A percentile compares a stretch with the other conserved stretches of the same genome.
Evolutionary conservation across 208 protist genomes (phyloP).

Genomic region (Herpetomonas tarakana): DNA sequence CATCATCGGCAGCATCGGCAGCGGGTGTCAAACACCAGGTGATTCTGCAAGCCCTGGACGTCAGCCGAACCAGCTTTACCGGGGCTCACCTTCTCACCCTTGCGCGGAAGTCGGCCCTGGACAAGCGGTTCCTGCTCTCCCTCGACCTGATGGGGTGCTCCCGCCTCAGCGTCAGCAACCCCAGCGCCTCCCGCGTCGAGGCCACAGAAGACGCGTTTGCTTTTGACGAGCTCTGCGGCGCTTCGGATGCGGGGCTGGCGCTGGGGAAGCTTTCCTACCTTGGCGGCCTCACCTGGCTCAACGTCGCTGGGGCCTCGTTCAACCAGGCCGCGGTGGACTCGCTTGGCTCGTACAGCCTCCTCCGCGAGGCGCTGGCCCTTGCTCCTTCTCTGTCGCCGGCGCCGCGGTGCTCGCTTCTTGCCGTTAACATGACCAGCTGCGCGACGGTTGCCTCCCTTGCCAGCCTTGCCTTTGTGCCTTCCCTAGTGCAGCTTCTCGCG

Average conservation of each 20-base stretch:
- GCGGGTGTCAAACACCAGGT: no score
- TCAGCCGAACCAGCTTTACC: slow-evolving; percentile 42
- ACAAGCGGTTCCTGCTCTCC: slow-evolving; percentile 10
- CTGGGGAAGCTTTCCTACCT: slow-evolving; percentile 23
- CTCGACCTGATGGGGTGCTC: slow-evolving; percentile 46
- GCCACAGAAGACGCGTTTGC: slow-evolving; percentile 5
- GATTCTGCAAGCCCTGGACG: slow-evolving; percentile 35
- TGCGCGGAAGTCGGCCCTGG: background rate
- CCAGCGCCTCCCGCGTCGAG: background rate
- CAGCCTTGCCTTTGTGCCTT: slow-evolving; percentile 27
- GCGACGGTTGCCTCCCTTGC: slow-evolving; percentile 27
- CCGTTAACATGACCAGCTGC: slow-evolving; percentile 49
- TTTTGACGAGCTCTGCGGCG: no score
- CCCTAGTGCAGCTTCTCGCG: slow-evolving; percentile 45
- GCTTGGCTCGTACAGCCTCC: slow-evolving; percentile 32
- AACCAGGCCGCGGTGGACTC: slow-evolving; percentile 31
- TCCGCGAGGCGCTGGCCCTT: slow-evolving; percentile 19
- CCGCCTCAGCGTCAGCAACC: slow-evolving; percentile 15
- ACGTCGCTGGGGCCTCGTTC: slow-evolving; percentile 32
- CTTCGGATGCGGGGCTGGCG: slow-evolving; percentile 22
- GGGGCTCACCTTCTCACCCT: slow-evolving; percentile 39
- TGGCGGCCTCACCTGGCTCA: slow-evolving; percentile 24
- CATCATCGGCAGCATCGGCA: no score
- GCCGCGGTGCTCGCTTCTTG: slow-evolving; percentile 17
- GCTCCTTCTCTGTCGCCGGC: background rate